phyloP scores from a whole-genome alignment of 768 basidiomycete species.

The Floccularia luteovirens region DNA sequence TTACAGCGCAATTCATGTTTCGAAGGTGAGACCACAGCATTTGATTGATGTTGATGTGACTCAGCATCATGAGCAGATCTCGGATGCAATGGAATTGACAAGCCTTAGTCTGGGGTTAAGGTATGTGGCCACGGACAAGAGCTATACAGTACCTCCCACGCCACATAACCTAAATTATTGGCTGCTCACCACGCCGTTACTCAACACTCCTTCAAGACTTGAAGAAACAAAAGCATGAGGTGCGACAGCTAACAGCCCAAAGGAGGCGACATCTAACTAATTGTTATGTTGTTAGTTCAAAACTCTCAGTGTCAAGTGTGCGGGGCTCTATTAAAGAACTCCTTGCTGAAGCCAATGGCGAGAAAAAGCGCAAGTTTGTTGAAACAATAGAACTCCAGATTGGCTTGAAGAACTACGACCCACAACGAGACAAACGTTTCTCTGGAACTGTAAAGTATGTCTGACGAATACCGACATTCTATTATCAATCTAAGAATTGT shows the following conservation, averaged over 20 bases:
- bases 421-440: conserved; percentile 99
- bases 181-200: not conserved
- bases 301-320: conserved; percentile 99
- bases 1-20: too few relatives aligned
- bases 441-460: conserved; percentile 93
- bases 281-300: conserved; percentile 33
- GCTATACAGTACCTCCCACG: not conserved
- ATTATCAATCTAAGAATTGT: conserved; percentile 1
- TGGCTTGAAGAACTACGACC: conserved; percentile 98
- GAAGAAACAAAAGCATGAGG: conserved; percentile 17
- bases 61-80: too few relatives aligned
- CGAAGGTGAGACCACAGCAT: too few relatives aligned
- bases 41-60: too few relatives aligned
- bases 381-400: conserved; percentile 97
- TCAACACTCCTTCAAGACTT: not conserved
- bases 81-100: too few relatives aligned
- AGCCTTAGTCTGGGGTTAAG: too few relatives aligned
- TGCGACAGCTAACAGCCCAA: conserved; percentile 3
- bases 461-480: not conserved
- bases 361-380: conserved; percentile 89
- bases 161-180: not conserved
- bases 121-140: too few relatives aligned
- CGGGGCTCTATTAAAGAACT: conserved; percentile 95
- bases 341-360: conserved; percentile 74
- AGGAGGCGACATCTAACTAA: not conserved